Base-by-base conservation (phyloP, 108 stramenopile genomes). In the Nitzschia palea region DNA sequence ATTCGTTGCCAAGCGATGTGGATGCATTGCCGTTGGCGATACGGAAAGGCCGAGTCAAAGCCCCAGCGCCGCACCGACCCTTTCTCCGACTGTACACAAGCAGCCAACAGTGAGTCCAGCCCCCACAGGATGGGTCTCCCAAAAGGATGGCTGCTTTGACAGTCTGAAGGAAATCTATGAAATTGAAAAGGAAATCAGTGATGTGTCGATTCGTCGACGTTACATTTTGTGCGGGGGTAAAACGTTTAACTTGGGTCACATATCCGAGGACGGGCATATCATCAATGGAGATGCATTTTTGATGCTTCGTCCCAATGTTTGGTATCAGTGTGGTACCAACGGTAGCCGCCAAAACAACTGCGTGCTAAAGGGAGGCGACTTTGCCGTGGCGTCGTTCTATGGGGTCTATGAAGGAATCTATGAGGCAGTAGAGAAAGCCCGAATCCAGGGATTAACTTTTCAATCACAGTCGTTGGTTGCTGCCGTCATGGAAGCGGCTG, bases 281-380 rank as follows among this genome's bases (percentile, higher is more conserved):
- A 58, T 51, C 2, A 55, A 73, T 29, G 78, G 78, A 33, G 56
- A 79, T 55, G 23, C 68, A 30, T 71, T 63, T 18, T 37, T 79
- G 33, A 51, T 54, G 23, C 63, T 71, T 3, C 53, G 71, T 52
- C 62, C 71, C 5, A 79, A 79, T 42, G 64, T 71, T 33, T 59
- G 53, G 10, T 65, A 66, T 56, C 78, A 73, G 31, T 79, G 78
- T 55, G 78, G 78, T n/a, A 23, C 52, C 14, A 72, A 79, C 50
- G 78, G 78, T 29, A 73, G 47, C 18, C 62, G 64, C 2, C 18
- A 17, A 22, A 79, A 79, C 36, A 64, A 68, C 34, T 79, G 78
- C 31, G 54, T 67, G 2, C 26, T 79, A 10, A 44, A 58, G 22
- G 78, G 78, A 44, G 78, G 78, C 17, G 70, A 68, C 33, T 68